Percentiles rank a stretch among this genome's conserved stretches.
phyloP scores from a whole-genome alignment of 768 basidiomycete genomes.

The Xanthoconium stramineum region DNA sequence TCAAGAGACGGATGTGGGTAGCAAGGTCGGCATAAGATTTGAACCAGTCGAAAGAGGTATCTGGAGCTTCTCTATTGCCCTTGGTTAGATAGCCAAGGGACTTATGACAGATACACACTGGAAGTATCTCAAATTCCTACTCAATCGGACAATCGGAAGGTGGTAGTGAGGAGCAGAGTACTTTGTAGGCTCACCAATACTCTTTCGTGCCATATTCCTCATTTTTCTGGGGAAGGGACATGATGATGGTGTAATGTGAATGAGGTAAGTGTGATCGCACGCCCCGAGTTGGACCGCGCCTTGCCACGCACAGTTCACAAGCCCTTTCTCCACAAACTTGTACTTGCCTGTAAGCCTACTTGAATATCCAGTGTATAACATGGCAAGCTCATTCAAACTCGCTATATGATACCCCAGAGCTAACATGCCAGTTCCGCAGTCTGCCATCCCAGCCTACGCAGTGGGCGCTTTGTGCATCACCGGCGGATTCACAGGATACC shows the following conservation, averaged over 20 bases:
- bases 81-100: slow-evolving; percentile 2
- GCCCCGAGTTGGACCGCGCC: slow-evolving; percentile 2
- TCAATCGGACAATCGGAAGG: slow-evolving; percentile 1
- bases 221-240: slow-evolving; percentile 56
- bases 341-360: slow-evolving; percentile 20
- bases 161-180: background rate
- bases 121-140: slow-evolving; percentile 69
- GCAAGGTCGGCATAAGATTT: slow-evolving; percentile 77
- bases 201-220: slow-evolving; percentile 65
- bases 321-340: background rate
- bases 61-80: slow-evolving; percentile 49
- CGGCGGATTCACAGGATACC: slow-evolving; percentile 74
- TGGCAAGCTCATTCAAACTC: slow-evolving; percentile 26
- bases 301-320: background rate
- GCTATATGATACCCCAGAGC: background rate
- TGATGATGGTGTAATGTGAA: slow-evolving; percentile 1
- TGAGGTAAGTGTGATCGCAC: slow-evolving; percentile 8
- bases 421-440: slow-evolving; percentile 43
- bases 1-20: slow-evolving; percentile 52
- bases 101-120: slow-evolving; percentile 40
- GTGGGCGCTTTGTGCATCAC: slow-evolving; percentile 76
- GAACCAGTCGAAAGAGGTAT: slow-evolving; percentile 82
- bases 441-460: slow-evolving; percentile 75
- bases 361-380: slow-evolving; percentile 15
- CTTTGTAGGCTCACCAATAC: slow-evolving; percentile 54